These are phyloP conservation scores for Leccinum proliferum DNA, from an alignment of 1,284 basidiomycete species.

Conservation along the genomic window DNA sequence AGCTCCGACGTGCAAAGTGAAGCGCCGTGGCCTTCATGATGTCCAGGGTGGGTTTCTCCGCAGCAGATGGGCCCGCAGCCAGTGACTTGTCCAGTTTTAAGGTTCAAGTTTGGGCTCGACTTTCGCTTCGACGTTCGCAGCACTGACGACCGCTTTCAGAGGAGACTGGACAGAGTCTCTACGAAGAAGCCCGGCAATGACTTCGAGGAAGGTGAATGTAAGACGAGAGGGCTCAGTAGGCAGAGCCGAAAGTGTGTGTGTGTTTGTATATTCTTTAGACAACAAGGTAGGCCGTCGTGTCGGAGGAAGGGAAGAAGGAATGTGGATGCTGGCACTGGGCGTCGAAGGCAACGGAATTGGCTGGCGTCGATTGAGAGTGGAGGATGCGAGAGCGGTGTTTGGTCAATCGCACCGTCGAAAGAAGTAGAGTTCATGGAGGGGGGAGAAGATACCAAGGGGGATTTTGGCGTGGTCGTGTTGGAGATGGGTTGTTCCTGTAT, in stretches of 20 bases:
- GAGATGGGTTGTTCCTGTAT: slow-evolving; percentile 3
- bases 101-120: neutral
- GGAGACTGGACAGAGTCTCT: slow-evolving; percentile 25
- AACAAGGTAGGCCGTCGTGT: slow-evolving; percentile 19
- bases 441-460: slow-evolving; percentile 12
- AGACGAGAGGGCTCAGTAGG: slow-evolving; percentile 41
- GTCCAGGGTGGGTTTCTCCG: slow-evolving; percentile 16
- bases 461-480: neutral
- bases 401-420: slow-evolving; percentile 7
- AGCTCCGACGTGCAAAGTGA: slow-evolving; percentile 33
- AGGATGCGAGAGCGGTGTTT: slow-evolving; percentile 18
- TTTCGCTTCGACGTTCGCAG: slow-evolving; percentile 9
- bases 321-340: slow-evolving; percentile 22
- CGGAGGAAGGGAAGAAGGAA: slow-evolving; percentile 11
- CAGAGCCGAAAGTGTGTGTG: slow-evolving; percentile 21
- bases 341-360: slow-evolving; percentile 30
- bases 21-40: slow-evolving; percentile 31
- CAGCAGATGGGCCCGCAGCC: neutral
- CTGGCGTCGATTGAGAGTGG: slow-evolving; percentile 23
- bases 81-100: slow-evolving; percentile 8
- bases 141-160: slow-evolving; percentile 17
- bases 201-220: slow-evolving; percentile 33
- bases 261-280: slow-evolving; percentile 32
- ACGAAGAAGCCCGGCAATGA: slow-evolving; percentile 14
- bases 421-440: slow-evolving; percentile 12